Percentiles rank a stretch among this genome's conserved stretches.
These are phyloP conservation scores for Groenewaldozyma sp. DNA, from an alignment of 1,139 yeast species.

Conservation along the genomic window DNA sequence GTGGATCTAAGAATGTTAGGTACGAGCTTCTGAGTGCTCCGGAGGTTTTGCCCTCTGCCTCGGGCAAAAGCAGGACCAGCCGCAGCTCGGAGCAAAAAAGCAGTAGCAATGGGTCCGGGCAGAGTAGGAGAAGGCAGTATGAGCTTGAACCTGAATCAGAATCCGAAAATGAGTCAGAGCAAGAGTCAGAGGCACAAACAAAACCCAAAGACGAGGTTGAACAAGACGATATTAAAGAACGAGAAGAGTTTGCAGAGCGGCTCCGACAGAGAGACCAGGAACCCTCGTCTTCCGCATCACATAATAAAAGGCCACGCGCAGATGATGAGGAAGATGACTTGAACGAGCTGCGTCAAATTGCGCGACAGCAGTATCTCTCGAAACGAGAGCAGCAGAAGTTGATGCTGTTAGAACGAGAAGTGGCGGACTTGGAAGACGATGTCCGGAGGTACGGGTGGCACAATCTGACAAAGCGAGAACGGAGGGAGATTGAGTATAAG, in stretches of 20 bases:
- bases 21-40: constrained; percentile 16
- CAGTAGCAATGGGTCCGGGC: too few species aligned
- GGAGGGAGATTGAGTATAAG: constrained; percentile 43
- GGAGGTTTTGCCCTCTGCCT: constrained; percentile 10
- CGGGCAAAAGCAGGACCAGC: constrained; percentile 8
- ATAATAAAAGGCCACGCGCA: constrained; percentile 12
- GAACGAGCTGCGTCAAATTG: constrained; percentile 34
- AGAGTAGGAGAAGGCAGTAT: background rate
- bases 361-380: constrained; percentile 41
- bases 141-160: background rate
- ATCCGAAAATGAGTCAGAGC: background rate
- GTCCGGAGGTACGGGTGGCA: constrained; percentile 42
- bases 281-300: constrained; percentile 6
- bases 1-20: background rate
- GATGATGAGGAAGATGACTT: constrained; percentile 23
- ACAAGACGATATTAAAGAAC: constrained; percentile 16
- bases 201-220: constrained; percentile 3
- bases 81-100: background rate
- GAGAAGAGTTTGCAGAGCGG: constrained; percentile 28
- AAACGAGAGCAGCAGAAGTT: constrained; percentile 41
- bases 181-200: background rate
- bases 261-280: constrained; percentile 19
- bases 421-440: constrained; percentile 41
- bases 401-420: constrained; percentile 38
- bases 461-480: constrained; percentile 40